phyloP scores from a whole-genome alignment of 805 yeast species.

The Peterozyma toletana region DNA sequence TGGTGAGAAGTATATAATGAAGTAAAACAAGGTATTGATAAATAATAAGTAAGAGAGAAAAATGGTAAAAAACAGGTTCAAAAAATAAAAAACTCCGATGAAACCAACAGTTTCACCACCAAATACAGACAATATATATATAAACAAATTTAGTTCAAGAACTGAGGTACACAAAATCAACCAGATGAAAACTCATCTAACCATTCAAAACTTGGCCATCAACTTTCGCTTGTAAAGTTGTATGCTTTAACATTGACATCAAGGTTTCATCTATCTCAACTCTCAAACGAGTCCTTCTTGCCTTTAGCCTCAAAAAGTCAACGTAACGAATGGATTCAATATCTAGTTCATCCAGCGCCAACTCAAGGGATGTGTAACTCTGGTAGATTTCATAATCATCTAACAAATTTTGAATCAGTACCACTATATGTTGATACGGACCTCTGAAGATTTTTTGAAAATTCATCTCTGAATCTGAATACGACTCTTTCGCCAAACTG shows the following conservation, averaged over 20 bases:
- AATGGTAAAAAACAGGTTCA: too few relatives aligned
- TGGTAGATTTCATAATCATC: neutral
- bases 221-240: slow-evolving; percentile 3
- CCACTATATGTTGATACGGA: neutral
- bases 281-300: slow-evolving; percentile 1
- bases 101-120: too few relatives aligned
- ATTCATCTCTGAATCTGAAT: neutral
- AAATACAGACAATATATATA: too few relatives aligned
- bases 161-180: neutral
- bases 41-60: too few relatives aligned
- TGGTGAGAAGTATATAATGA: too few relatives aligned
- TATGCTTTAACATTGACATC: slow-evolving; percentile 1
- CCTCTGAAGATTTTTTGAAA: slow-evolving; percentile 4
- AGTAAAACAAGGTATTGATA: too few relatives aligned
- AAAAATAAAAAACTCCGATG: too few relatives aligned
- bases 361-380: neutral
- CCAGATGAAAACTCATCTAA: neutral
- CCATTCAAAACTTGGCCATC: neutral
- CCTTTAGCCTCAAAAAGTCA: neutral
- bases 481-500: neutral
- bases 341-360: neutral
- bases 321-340: neutral
- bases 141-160: too few relatives aligned
- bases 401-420: neutral
- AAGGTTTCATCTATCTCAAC: slow-evolving; percentile 3